Evolutionary conservation across 306 rosid genomes (phyloP), one percentile per base, ranked within the genome.

Genomic region (Notholithocarpus densiflorus): DNA sequence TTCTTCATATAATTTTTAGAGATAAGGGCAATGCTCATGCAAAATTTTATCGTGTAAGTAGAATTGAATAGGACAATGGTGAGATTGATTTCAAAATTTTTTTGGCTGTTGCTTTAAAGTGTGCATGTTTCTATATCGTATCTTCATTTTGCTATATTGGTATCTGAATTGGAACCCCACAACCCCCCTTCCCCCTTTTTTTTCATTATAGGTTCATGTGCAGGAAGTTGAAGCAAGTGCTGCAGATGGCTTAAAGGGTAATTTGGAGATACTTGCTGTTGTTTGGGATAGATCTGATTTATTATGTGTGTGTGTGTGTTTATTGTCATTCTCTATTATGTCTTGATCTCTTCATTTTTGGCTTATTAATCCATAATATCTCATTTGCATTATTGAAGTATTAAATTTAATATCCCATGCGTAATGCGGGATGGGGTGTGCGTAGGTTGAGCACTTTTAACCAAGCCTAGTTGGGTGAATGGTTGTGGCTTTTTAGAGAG

Each of bases 191-290:
- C 45, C 1, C 43, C 43, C 45, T 68, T 55, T 23, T 34, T 75
- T 40, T 79, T 54, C 76, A 60, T 82, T 51, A 77, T 78, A 94
- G 98, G 95, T 92, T 87, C 97, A 94, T 17, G 88, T 94, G 88
- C 90, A 80, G 71, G 97, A 92, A 86, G 87, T 82, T 69, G 95
- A 88, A 69, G 89, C 93, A 54, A 75, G 86, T 82, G 82, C 85
- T 32, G 77, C 80, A 77, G 92, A 91, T 85, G 92, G 88, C 21
- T 77, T 88, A 57, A 92, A 81, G 89, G 98, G 98, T 94, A 85
- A 62, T 37, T 59, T 77, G 55, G 32, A 68, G 69, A 80, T 62
- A 61, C 31, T n/a, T 48, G 18, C 60, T 53, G 48, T 77, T 72
- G 56, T 55, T 82, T 82, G 77, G 75, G 73, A 59, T 72, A 51